These are phyloP conservation scores for Galeopsis tetrahit DNA, from an alignment of 257 asterid species.

Conservation along the genomic window DNA sequence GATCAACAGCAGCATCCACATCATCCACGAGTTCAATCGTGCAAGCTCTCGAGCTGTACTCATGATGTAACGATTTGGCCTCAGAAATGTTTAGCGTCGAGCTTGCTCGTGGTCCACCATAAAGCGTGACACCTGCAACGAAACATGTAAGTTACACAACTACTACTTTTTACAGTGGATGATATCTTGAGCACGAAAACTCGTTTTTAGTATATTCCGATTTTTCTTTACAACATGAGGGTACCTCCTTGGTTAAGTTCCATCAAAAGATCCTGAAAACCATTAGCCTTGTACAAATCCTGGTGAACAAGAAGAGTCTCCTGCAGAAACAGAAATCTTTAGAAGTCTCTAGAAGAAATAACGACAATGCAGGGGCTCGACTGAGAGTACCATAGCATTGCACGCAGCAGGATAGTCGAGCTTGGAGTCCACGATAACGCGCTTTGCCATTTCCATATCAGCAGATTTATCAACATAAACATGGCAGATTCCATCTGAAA, in stretches of 20 bases:
- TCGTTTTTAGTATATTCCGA: background rate
- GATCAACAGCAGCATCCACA: conserved; percentile 53
- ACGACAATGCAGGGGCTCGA: background rate
- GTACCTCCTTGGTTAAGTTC: conserved; percentile 75
- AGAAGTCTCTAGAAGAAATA: too few relatives aligned
- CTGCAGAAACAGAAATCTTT: conserved; percentile 46
- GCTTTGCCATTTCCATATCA: conserved; percentile 72
- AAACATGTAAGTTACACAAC: background rate
- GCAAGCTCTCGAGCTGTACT: conserved; percentile 62
- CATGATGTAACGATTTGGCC: conserved; percentile 54
- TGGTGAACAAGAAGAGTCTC: conserved; percentile 81
- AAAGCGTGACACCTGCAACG: conserved; percentile 52
- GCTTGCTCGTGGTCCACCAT: conserved; percentile 66
- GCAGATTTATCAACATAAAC: conserved; percentile 76
- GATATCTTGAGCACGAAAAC: too few relatives aligned
- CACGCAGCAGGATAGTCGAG: conserved; percentile 91
- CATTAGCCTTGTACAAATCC: conserved; percentile 55
- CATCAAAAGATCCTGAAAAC: conserved; percentile 56
- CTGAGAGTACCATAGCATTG: conserved; percentile 70
- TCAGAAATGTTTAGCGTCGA: conserved; percentile 39
- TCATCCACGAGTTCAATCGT: conserved; percentile 63
- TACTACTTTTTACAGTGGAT: too few relatives aligned
- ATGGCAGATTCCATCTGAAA: conserved; percentile 84
- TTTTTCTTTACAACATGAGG: background rate
- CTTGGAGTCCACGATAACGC: conserved; percentile 67